Evolutionary conservation across 2,329 filamentous ascomycete species (phyloP), one percentile per base, ranked within the genome.

Genomic region (Xylariaceae sp.): DNA sequence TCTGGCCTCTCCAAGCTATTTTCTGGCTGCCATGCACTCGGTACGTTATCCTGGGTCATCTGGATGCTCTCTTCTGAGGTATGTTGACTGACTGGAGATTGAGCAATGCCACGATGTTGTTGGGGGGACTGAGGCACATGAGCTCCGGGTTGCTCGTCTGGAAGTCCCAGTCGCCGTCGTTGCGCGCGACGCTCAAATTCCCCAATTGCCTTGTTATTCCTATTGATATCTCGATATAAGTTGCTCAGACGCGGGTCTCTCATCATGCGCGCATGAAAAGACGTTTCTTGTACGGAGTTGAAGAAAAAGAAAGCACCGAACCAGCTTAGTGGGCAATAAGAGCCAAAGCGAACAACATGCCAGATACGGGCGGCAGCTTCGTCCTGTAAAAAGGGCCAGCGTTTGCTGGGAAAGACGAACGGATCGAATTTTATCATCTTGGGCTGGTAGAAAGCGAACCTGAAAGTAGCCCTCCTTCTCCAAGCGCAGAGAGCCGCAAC

Each of bases 391-490:
- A 71, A 23, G 3, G 65, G 62, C 18, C 52, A 16, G 2, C 44
- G 42, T 41, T 52, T 59, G 5, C 52, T 47, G 3, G 74, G 73
- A 44, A 75, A 76, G 12, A 54, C 49, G 26, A 50, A 26, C 7
- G 73, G 72, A 50, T 73, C 64, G 40, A 74, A 72, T 23, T 45
- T 63, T 19, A 54, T 47, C 40, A 66, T 62, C 44, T 72, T 70
- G 2, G 75, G 75, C 40, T 64, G 69, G 63, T 70, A 75, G 41
- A 79, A 69, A 16, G 77, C 75, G 60, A 80, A 79, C 5, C 68
- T 70, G 62, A 73, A 77, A 2, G 65, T 72, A 19, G 60, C 60
- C 41, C 72, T 70, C 3, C 68, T 67, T 9, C 62, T 55, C 32
- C 65, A 71, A 1, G 73, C 55, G 48, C 72, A 26, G 44, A 55